phyloP scores from a whole-genome alignment of 495 filamentous ascomycete species.

The Trichocladium uniseriatum region DNA sequence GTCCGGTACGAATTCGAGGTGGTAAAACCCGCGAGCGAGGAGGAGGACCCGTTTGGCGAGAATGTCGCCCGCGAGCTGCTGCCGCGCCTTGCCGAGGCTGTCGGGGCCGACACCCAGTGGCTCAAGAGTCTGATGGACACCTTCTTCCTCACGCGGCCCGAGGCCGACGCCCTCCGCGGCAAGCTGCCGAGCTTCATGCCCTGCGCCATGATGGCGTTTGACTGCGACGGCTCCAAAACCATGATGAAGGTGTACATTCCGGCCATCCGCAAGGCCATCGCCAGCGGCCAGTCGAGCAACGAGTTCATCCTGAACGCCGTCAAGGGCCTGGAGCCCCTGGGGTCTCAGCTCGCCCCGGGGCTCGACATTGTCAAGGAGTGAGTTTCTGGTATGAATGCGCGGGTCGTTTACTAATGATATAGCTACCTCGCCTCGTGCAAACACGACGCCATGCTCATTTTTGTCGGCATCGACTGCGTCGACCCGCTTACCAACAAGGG shows the following conservation, averaged over 20 bases:
- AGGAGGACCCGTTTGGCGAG: slow-evolving; percentile 4
- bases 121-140: slow-evolving; percentile 1
- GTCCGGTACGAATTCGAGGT: slow-evolving; percentile 3
- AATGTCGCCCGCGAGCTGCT: slow-evolving; percentile 1
- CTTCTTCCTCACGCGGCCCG: slow-evolving; percentile 2
- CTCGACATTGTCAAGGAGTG: not conserved
- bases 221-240: not conserved
- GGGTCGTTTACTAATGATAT: too few relatives aligned
- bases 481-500: not conserved
- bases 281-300: not conserved
- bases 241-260: slow-evolving; percentile 5
- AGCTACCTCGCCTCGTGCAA: not conserved
- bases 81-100: not conserved
- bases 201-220: not conserved
- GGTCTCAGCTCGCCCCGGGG: not conserved
- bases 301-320: not conserved
- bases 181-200: slow-evolving; percentile 6
- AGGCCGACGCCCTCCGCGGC: not conserved
- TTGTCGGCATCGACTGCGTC: slow-evolving; percentile 1
- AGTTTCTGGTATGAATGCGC: not conserved
- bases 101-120: slow-evolving; percentile 1
- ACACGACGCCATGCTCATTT: not conserved
- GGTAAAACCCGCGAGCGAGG: not conserved
- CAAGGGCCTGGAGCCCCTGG: not conserved
- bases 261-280: slow-evolving; percentile 3